A percentile compares a stretch with the other conserved stretches of the same genome.
Conservation (phyloP, 352 stramenopile species). For the Peronospora destructor region DNA sequence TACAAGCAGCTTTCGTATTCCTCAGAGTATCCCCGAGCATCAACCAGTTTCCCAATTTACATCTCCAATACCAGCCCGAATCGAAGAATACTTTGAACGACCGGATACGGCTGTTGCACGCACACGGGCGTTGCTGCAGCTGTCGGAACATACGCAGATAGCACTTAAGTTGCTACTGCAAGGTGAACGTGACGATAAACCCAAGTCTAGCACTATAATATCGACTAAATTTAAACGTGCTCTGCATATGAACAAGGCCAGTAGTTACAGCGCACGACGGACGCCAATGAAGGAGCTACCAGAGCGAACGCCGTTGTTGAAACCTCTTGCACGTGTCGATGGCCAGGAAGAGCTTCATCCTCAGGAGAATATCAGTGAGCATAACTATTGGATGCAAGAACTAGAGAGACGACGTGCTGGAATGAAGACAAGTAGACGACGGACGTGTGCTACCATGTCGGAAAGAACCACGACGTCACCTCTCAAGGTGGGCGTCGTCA, state of each 20-base stretch:
- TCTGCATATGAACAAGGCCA: slow-evolving; percentile 24
- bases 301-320: slow-evolving; percentile 27
- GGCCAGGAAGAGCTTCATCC: slow-evolving; percentile 28
- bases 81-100: slow-evolving; percentile 30
- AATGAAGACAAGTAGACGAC: slow-evolving; percentile 26
- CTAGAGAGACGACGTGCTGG: slow-evolving; percentile 45
- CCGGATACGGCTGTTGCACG: slow-evolving; percentile 24
- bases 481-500: slow-evolving; percentile 52
- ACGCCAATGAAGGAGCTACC: slow-evolving; percentile 30
- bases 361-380: slow-evolving; percentile 34
- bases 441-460: slow-evolving; percentile 33
- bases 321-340: slow-evolving; percentile 20
- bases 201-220: neutral
- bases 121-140: slow-evolving; percentile 20
- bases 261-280: slow-evolving; percentile 8
- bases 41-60: slow-evolving; percentile 57
- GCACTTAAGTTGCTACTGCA: slow-evolving; percentile 35
- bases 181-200: slow-evolving; percentile 8
- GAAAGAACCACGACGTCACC: slow-evolving; percentile 38
- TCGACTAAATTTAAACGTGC: neutral
- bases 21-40: slow-evolving; percentile 72
- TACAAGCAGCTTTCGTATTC: slow-evolving; percentile 47
- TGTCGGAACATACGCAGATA: slow-evolving; percentile 22
- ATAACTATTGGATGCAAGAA: slow-evolving; percentile 77
- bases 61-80: slow-evolving; percentile 27